Conservation (phyloP, 2,329 filamentous ascomycete species). For the Exophiala spinifera region DNA sequence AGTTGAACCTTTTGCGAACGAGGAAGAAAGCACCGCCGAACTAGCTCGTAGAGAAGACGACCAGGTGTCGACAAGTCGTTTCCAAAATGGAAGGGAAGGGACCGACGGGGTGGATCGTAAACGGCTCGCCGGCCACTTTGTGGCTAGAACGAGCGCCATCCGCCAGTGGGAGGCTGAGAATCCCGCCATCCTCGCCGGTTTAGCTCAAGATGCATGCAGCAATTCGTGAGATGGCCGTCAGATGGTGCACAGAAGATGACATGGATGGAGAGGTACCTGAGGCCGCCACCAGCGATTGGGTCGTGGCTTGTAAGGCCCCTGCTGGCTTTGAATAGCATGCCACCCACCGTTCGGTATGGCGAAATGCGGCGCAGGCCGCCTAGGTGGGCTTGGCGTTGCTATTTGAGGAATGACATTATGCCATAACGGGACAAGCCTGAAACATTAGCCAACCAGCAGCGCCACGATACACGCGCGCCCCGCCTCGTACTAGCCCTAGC, state of each 20-base stretch:
- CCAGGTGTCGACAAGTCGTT: constrained; percentile 4
- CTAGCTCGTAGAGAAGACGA: background rate
- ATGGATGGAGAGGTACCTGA: constrained; percentile 16
- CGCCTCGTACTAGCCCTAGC: constrained; percentile 1
- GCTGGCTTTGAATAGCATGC: constrained; percentile 5
- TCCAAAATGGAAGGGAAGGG: constrained; percentile 11
- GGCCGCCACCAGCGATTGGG: constrained; percentile 7
- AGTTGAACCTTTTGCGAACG: background rate
- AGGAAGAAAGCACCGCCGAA: background rate
- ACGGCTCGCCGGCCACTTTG: constrained; percentile 13
- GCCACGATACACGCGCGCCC: constrained; percentile 4
- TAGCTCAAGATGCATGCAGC: constrained; percentile 1
- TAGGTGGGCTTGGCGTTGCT: constrained; percentile 14
- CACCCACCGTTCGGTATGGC: background rate
- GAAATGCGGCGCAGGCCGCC: constrained; percentile 23
- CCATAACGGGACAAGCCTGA: constrained; percentile 11
- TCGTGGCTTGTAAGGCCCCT: background rate
- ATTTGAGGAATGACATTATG: constrained; percentile 15
- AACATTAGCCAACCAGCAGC: constrained; percentile 15
- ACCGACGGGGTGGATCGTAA: constrained; percentile 16
- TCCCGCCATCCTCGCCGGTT: constrained; percentile 7
- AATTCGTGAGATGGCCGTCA: constrained; percentile 17
- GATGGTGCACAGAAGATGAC: constrained; percentile 6
- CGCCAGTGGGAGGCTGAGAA: constrained; percentile 8
- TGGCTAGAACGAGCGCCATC: background rate